Evolutionary conservation across 2,329 filamentous ascomycete species (phyloP), one percentile per base, ranked within the genome.

Genomic region (Pseudogymnoascus sp.): DNA sequence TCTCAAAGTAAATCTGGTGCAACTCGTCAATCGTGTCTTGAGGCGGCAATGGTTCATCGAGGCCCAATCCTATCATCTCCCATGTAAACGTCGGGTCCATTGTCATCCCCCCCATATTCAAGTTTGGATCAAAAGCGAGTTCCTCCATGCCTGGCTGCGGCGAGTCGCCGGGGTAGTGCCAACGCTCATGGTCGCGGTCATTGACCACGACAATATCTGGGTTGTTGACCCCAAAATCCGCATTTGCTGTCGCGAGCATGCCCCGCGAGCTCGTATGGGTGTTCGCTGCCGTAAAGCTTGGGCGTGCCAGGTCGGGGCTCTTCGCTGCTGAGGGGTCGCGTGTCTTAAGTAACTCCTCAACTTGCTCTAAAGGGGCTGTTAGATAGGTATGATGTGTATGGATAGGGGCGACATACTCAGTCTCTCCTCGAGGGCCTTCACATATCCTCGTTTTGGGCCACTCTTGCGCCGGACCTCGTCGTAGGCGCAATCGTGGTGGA

Each of bases 281-380:
- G 39, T 27, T 60, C n/a, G 63, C 29, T 12, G 59, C 13, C 13
- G 31, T 38, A 39, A 70, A 70, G 59, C 25, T 67, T 63, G 65
- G 63, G 58, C 60, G 59, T 51, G 62, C 35, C 33, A 62, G 59
- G 51, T 69, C 68, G 60, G 66, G 63, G 33, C 60, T 63, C 31
- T 63, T 65, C 60, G 64, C 62, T 9, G 62, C 62, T 17, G 58
- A 21, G 10, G 81, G 75, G 61, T 91, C 89, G 71, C 95, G 89
- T 5, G 85, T 90, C 77, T 93, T 95, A 64, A 97, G 79, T 62
- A 97, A 78, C 1, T 89, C 94, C 79, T 97, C 93, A 62, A 97
- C 92, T 81, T 97, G 92, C 74, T 93, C 91, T 95, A 69, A 13
- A 36, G 13, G 10, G 63, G 68, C 69, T 62, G 60, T 31, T 55